Evolutionary conservation across 1,139 yeast species (phyloP).

Genomic region (Nakaseomyces delphensis): DNA sequence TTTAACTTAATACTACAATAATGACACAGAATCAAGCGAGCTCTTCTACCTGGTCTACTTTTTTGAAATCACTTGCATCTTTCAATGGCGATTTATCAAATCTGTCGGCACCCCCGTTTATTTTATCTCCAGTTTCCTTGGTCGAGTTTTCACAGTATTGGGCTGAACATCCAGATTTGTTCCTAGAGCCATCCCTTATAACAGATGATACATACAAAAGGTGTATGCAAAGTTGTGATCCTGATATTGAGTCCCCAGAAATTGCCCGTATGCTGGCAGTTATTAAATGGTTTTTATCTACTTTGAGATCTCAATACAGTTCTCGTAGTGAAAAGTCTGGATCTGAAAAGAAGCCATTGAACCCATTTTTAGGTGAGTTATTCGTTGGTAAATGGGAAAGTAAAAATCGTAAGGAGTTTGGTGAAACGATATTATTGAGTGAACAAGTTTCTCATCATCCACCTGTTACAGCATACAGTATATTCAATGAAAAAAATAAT

Average conservation of each 20-base stretch:
- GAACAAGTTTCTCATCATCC: conserved; percentile 97
- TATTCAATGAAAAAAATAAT: conserved; percentile 61
- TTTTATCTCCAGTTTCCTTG: conserved; percentile 79
- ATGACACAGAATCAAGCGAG: conserved; percentile 26
- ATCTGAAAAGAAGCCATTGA: conserved; percentile 90
- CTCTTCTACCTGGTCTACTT: conserved; percentile 57
- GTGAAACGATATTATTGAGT: conserved; percentile 66
- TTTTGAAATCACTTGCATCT: conserved; percentile 85
- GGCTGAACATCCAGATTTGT: conserved; percentile 81
- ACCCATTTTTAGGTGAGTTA: conserved; percentile 88
- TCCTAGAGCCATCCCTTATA: conserved; percentile 57
- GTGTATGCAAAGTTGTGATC: conserved; percentile 16
- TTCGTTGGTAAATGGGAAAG: conserved; percentile 83
- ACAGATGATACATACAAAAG: conserved; percentile 27
- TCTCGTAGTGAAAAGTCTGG: conserved; percentile 85
- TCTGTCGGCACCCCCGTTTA: conserved; percentile 94
- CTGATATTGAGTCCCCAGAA: conserved; percentile 33
- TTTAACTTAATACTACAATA: no score
- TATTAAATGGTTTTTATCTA: conserved; percentile 80
- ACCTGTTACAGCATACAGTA: conserved; percentile 82
- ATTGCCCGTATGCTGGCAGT: conserved; percentile 59
- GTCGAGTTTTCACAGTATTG: conserved; percentile 86
- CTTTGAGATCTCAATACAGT: conserved; percentile 85
- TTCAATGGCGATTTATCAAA: conserved; percentile 92
- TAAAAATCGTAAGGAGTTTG: conserved; percentile 40